A percentile compares a stretch with the other conserved stretches of the same genome.
Conservation (phyloP, 2,329 filamentous ascomycete species). For the Colletotrichum nymphaeae region DNA sequence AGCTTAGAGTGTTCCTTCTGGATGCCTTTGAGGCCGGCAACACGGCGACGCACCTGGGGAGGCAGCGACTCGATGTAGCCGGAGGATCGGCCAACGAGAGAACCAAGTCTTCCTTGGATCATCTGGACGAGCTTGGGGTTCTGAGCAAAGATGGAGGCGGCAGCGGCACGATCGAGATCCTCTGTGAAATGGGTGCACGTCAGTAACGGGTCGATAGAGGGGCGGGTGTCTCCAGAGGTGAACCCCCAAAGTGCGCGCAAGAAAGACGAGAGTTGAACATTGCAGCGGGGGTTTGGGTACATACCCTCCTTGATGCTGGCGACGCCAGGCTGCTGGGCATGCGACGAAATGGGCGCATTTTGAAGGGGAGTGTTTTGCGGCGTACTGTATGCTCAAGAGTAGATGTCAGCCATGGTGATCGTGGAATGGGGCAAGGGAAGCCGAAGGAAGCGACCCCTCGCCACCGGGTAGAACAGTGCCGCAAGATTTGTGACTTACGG, state of each 20-base stretch:
- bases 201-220: slow-evolving; percentile 38
- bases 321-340: slow-evolving; percentile 94
- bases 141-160: slow-evolving; percentile 93
- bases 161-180: slow-evolving; percentile 87
- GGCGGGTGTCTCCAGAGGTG: not conserved
- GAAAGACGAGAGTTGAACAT: slow-evolving; percentile 6
- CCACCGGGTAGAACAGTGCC: slow-evolving; percentile 8
- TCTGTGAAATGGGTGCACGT: slow-evolving; percentile 65
- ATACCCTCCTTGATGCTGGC: slow-evolving; percentile 97
- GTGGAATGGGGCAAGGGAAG: slow-evolving; percentile 32
- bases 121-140: slow-evolving; percentile 95
- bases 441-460: slow-evolving; percentile 20
- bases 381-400: slow-evolving; percentile 69
- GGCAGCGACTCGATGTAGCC: slow-evolving; percentile 98
- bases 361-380: slow-evolving; percentile 97
- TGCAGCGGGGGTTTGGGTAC: slow-evolving; percentile 44
- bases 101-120: slow-evolving; percentile 96
- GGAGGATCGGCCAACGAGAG: slow-evolving; percentile 92
- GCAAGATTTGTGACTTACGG: slow-evolving; percentile 60
- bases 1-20: slow-evolving; percentile 99
- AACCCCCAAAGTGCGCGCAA: not conserved
- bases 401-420: slow-evolving; percentile 35
- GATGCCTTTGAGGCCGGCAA: slow-evolving; percentile 95
- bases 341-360: slow-evolving; percentile 96
- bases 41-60: slow-evolving; percentile 87